These are phyloP conservation scores for Solanum lignicaule DNA, from an alignment of 257 asterid species.

Conservation along the genomic window DNA sequence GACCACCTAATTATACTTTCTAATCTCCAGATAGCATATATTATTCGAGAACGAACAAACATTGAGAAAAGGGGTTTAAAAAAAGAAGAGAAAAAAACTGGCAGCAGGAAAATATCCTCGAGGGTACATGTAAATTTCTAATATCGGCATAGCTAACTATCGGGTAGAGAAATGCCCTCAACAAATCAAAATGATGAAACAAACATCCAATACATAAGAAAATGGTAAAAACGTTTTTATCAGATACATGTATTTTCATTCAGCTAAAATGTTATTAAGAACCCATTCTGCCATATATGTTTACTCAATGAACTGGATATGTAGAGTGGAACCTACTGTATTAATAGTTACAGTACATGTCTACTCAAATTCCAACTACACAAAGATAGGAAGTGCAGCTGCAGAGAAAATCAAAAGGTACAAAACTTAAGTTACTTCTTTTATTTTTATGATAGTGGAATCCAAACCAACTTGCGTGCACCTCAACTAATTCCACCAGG, in stretches of 20 bases:
- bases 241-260: neutral
- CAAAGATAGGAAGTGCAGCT: neutral
- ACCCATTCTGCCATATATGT: neutral
- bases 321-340: neutral
- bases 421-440: neutral
- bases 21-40: neutral
- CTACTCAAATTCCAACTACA: neutral
- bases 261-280: neutral
- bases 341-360: no score
- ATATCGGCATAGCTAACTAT: neutral
- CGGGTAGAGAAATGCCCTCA: neutral
- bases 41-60: neutral
- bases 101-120: neutral
- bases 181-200: neutral
- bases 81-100: no score
- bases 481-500: neutral
- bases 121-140: neutral
- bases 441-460: neutral
- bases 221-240: neutral
- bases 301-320: neutral
- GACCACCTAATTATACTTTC: neutral
- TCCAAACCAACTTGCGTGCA: neutral
- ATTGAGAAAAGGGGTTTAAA: neutral
- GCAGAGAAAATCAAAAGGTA: neutral
- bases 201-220: neutral